phyloP scores from a whole-genome alignment of 768 basidiomycete genomes.

The Amanita thiersii region DNA sequence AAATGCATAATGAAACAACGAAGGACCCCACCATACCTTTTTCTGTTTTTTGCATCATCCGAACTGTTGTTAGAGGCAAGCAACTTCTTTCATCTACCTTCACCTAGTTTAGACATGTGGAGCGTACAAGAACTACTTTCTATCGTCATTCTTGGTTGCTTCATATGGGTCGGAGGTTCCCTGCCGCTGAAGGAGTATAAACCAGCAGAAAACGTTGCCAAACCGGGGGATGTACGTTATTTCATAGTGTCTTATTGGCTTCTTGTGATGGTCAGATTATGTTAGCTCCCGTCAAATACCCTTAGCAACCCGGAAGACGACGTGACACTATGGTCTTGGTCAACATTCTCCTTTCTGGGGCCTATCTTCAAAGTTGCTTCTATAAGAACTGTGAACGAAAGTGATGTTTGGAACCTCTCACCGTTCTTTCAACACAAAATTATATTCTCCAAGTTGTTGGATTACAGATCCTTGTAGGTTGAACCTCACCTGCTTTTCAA shows the following conservation, averaged over 20 bases:
- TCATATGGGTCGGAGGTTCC: constrained; percentile 47
- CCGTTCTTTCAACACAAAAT: constrained; percentile 64
- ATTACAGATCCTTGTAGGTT: constrained; percentile 36
- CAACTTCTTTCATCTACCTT: neutral
- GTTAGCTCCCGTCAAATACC: constrained; percentile 39
- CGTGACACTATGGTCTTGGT: constrained; percentile 59
- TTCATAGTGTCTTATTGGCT: neutral
- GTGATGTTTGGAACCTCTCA: constrained; percentile 57
- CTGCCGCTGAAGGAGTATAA: constrained; percentile 39
- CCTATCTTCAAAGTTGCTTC: constrained; percentile 49
- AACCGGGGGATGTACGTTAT: constrained; percentile 33
- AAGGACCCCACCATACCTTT: constrained; percentile 44
- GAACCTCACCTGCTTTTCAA: neutral
- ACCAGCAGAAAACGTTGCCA: constrained; percentile 43
- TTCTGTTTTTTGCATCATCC: constrained; percentile 33
- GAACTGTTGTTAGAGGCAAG: constrained; percentile 18
- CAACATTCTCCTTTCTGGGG: constrained; percentile 54
- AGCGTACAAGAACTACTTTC: too few relatives aligned
- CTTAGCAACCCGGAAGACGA: constrained; percentile 59
- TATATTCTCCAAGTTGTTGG: constrained; percentile 54
- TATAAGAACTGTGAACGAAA: constrained; percentile 38
- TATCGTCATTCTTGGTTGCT: constrained; percentile 25
- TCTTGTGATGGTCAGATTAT: constrained; percentile 1
- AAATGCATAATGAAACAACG: constrained; percentile 31
- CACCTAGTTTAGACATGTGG: too few relatives aligned